These are phyloP conservation scores for Galerina sulciceps DNA, from an alignment of 768 basidiomycete species.

Conservation along the genomic window DNA sequence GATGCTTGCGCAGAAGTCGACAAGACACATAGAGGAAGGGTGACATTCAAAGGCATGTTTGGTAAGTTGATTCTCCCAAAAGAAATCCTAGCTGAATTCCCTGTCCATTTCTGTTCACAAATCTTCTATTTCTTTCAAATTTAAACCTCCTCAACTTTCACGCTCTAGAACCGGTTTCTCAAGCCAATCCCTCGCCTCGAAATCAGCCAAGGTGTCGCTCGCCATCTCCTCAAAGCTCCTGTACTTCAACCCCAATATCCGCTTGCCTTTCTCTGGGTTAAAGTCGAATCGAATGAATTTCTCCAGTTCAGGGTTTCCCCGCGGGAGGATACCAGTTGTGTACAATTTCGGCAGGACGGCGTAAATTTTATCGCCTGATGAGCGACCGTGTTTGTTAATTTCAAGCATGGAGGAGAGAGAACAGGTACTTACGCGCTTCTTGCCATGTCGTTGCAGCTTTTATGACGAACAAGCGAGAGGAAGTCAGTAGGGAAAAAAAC, in stretches of 20 bases:
- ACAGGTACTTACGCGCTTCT: constrained; percentile 4
- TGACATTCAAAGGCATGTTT: too few relatives aligned
- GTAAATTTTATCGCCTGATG: constrained; percentile 5
- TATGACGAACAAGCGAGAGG: background rate
- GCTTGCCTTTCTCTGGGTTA: constrained; percentile 9
- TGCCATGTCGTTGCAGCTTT: constrained; percentile 13
- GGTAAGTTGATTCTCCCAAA: too few relatives aligned
- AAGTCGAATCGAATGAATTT: background rate
- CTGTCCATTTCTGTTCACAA: background rate
- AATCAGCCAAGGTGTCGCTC: background rate
- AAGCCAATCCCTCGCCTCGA: constrained; percentile 9
- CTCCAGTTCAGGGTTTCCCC: constrained; percentile 7
- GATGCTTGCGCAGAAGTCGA: too few relatives aligned
- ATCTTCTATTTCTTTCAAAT: background rate
- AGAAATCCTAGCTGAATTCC: background rate
- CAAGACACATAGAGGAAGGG: too few relatives aligned
- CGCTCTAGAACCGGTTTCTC: background rate
- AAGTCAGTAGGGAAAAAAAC: background rate
- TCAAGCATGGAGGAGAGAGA: background rate
- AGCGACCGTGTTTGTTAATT: too few relatives aligned
- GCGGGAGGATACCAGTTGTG: constrained; percentile 8
- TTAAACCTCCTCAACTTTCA: background rate
- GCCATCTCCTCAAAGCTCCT: background rate
- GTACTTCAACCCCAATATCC: constrained; percentile 12
- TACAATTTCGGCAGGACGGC: constrained; percentile 6